phyloP scores from a whole-genome alignment of 495 filamentous ascomycete genomes.

The Daldinia grandis region DNA sequence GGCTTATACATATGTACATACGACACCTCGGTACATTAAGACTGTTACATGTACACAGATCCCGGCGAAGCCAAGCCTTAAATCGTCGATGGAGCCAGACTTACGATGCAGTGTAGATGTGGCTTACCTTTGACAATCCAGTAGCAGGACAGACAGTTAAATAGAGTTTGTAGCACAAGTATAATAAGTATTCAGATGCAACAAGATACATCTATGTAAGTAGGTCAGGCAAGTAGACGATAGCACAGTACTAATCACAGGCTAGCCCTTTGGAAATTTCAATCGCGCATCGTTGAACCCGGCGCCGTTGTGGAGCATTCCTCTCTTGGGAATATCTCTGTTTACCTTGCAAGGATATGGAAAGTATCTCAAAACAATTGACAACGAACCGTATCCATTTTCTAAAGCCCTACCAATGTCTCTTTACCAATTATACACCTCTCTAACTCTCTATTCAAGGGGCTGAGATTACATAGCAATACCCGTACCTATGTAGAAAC shows the following conservation, averaged over 20 bases:
- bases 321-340: constrained; percentile 2
- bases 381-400: not conserved
- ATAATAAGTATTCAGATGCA: not conserved
- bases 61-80: constrained; percentile 20
- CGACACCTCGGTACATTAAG: constrained; percentile 6
- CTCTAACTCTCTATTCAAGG: not conserved
- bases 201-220: not conserved
- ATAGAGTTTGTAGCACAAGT: not conserved
- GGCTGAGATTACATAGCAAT: not conserved
- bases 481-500: not conserved
- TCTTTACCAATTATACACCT: not conserved
- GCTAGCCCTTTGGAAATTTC: constrained; percentile 4
- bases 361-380: not conserved
- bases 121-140: constrained; percentile 20
- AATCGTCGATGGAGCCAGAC: constrained; percentile 20
- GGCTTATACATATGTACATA: too few species aligned
- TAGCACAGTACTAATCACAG: not conserved
- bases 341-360: constrained; percentile 15
- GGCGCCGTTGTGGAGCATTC: constrained; percentile 8
- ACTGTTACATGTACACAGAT: constrained; percentile 2
- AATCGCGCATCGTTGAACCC: constrained; percentile 7
- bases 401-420: not conserved
- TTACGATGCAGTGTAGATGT: constrained; percentile 18
- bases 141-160: constrained; percentile 9
- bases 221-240: not conserved